Base-by-base conservation (phyloP, 345 rosid species). In the Gossypium australe region DNA sequence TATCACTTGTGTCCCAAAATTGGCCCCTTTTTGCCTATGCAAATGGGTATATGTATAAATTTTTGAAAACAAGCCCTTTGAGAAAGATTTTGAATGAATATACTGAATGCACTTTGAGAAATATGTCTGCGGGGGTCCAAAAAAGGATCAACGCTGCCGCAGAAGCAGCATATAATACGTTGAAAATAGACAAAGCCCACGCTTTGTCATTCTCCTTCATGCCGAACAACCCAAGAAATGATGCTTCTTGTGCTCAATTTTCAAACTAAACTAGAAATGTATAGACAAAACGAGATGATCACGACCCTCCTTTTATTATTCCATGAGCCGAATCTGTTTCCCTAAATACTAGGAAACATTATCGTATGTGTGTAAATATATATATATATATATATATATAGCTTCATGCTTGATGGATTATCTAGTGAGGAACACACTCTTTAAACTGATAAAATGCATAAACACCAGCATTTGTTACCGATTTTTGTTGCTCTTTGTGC, bases 101-200 rank as follows among this genome's bases (percentile, higher is more conserved):
- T 34, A 4, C 4, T 34, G 38, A 34, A 34, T 34, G 38, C 38
- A 34, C n/a, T 25, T 25, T 13, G 14, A 4, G 16, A 59, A 11
- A 24, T 14, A 59, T 59, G 38, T 59, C 63, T 59, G 38, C 8
- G 9, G 38, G 9, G 9, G 38, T 24, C 41, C 41, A 16, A 60
- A 5, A 60, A 60, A 60, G 0, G 24, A 64, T 24, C 16, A 9
- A n/a, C 11, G 14, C 55, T 67, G 70, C 81, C 61, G 78, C 57
- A 10, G 56, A 44, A 75, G 70, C 68, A 53, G 29, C 63, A 74
- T 20, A 10, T 34, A 74, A 58, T 41, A 20, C 77, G 0, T 53
- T 17, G 18, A 43, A 17, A 78, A 79, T 34, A 12, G 87, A 80
- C 84, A 78, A 67, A 78, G 71, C 67, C 3, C 44, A 9, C 12